A percentile compares a stretch with the other conserved stretches of the same genome.
These are phyloP conservation scores for Quercus phellos DNA, from an alignment of 331 rosid genomes.

Conservation along the genomic window DNA sequence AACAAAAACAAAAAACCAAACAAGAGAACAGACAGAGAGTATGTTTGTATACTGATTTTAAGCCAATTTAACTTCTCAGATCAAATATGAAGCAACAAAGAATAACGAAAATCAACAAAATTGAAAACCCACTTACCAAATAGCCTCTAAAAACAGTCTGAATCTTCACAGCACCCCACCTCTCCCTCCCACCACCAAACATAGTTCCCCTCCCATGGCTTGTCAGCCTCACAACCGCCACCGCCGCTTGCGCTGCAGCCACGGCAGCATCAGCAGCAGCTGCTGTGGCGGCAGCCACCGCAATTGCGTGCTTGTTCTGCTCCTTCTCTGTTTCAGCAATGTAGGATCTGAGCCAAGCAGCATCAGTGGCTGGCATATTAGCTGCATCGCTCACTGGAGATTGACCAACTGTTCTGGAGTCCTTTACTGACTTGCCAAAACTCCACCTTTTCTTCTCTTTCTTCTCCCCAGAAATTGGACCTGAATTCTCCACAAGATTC, in stretches of 20 bases:
- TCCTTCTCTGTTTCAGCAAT: slow-evolving; percentile 63
- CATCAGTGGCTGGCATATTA: slow-evolving; percentile 17
- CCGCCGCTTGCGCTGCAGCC: slow-evolving; percentile 89
- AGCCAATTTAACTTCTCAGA: slow-evolving; percentile 11
- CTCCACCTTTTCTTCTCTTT: slow-evolving; percentile 87
- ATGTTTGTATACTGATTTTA: not conserved
- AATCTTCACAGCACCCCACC: slow-evolving; percentile 80
- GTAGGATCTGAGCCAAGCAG: slow-evolving; percentile 77
- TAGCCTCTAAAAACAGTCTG: slow-evolving; percentile 85
- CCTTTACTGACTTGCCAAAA: slow-evolving; percentile 59
- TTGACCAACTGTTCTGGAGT: slow-evolving; percentile 17
- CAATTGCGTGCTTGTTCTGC: slow-evolving; percentile 92
- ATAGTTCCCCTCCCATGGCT: slow-evolving; percentile 57
- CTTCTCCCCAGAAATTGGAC: slow-evolving; percentile 26
- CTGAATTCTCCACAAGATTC: slow-evolving; percentile 40
- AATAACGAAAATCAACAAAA: not conserved
- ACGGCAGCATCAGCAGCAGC: slow-evolving; percentile 88
- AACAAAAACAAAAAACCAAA: slow-evolving; percentile 6
- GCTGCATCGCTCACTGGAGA: not conserved
- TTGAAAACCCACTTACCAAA: slow-evolving; percentile 46
- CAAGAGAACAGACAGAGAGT: not conserved
- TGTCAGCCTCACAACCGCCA: slow-evolving; percentile 83
- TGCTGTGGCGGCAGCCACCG: slow-evolving; percentile 91
- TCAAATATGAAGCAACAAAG: not conserved
- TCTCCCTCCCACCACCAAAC: slow-evolving; percentile 61